phyloP scores from a whole-genome alignment of 306 rosid species.

The Geum urbanum region DNA sequence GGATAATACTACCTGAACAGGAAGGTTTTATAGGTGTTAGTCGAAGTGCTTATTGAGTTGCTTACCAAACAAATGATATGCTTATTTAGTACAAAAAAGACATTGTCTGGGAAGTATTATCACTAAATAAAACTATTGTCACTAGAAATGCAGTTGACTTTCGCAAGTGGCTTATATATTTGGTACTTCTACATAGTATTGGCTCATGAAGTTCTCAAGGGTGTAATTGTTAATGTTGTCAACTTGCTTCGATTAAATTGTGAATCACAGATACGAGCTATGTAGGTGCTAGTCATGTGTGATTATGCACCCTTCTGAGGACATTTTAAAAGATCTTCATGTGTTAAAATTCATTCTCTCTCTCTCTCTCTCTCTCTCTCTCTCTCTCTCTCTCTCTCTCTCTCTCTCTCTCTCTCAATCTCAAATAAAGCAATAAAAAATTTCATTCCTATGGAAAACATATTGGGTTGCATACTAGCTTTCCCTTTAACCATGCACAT shows the following conservation, averaged over 20 bases:
- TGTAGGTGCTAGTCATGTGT: neutral
- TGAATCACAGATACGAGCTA: neutral
- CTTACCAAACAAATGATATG: neutral
- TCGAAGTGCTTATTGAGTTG: neutral
- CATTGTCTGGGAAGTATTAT: neutral
- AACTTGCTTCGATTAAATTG: no score
- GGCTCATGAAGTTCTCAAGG: neutral
- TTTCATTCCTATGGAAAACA: neutral
- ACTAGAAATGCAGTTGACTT: no score
- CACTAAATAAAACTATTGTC: neutral
- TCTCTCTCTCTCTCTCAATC: no score
- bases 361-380: no score
- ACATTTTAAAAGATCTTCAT: neutral
- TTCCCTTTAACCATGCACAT: slow-evolving; percentile 10
- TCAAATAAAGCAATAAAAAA: neutral
- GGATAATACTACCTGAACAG: neutral
- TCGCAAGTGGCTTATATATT: neutral
- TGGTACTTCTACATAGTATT: neutral
- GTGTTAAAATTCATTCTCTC: no score
- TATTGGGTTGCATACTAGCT: slow-evolving; percentile 6
- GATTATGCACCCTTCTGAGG: neutral
- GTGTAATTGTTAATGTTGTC: neutral
- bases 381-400: no score
- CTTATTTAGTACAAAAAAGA: neutral
- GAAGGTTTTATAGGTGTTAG: neutral